These are phyloP conservation scores for Tanozyma kutaoensis DNA, from an alignment of 805 yeast genomes.

Conservation along the genomic window DNA sequence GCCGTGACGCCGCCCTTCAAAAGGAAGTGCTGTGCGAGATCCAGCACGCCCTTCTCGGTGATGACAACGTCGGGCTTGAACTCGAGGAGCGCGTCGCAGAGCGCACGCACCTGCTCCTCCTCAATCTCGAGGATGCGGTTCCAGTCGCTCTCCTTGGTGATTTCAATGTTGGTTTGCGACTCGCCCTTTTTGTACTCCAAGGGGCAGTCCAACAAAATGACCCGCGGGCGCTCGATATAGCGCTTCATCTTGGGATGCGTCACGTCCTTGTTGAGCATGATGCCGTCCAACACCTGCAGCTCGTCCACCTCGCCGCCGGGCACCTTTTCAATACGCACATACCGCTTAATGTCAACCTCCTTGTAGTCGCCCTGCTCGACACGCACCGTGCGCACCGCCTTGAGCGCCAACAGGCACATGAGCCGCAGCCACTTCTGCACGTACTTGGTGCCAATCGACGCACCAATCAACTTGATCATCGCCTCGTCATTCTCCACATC, in stretches of 20 bases:
- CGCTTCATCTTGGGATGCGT: conserved; percentile 99
- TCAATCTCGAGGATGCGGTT: conserved; percentile 88
- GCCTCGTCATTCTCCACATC: conserved; percentile 77
- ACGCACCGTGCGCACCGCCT: conserved; percentile 77
- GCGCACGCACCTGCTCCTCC: conserved; percentile 85
- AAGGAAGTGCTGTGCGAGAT: conserved; percentile 91
- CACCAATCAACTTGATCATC: conserved; percentile 73
- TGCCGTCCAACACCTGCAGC: conserved; percentile 79
- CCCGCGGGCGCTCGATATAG: conserved; percentile 74
- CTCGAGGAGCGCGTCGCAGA: conserved; percentile 76
- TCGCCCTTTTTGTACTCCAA: conserved; percentile 98
- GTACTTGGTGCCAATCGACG: conserved; percentile 94
- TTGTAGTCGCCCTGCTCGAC: conserved; percentile 46
- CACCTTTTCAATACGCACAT: conserved; percentile 85
- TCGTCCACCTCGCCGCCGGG: conserved; percentile 98
- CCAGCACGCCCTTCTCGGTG: conserved; percentile 97
- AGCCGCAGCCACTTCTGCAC: conserved; percentile 79
- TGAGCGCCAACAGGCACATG: conserved; percentile 82
- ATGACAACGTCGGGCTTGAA: conserved; percentile 89
- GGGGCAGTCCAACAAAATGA: conserved; percentile 88
- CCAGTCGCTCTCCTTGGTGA: conserved; percentile 95
- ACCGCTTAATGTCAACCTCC: conserved; percentile 89
- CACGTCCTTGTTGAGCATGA: conserved; percentile 88
- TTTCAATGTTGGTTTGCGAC: conserved; percentile 95
- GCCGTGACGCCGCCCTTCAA: conserved; percentile 89